Conservation (phyloP, 2,329 filamentous ascomycete genomes). For the Colletotrichum tropicicola region DNA sequence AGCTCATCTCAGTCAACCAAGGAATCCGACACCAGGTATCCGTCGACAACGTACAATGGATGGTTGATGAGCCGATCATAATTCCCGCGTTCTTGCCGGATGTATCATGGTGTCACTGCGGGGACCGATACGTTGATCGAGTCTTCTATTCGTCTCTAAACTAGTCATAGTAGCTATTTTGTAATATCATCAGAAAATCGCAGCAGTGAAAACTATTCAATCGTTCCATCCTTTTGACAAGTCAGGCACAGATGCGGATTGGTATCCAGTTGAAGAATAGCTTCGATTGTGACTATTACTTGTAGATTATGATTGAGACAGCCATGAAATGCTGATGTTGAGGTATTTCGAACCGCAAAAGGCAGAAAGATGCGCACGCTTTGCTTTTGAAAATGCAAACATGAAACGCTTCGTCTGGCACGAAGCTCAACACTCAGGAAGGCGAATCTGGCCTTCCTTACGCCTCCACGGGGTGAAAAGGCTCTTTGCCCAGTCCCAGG, state of each 20-base stretch:
- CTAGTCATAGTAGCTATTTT: too few species aligned
- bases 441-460: conserved; percentile 2
- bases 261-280: too few species aligned
- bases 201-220: too few species aligned
- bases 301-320: not conserved
- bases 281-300: not conserved
- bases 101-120: too few species aligned
- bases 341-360: not conserved
- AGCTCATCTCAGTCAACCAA: not conserved
- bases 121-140: too few species aligned
- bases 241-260: too few species aligned
- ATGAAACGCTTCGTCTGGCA: not conserved
- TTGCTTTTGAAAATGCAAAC: not conserved
- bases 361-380: not conserved
- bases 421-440: not conserved
- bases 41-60: conserved; percentile 4
- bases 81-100: too few species aligned
- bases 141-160: too few species aligned
- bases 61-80: conserved; percentile 2
- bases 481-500: conserved; percentile 21
- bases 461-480: not conserved
- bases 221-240: too few species aligned
- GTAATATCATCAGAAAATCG: too few species aligned
- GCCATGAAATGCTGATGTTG: not conserved
- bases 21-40: not conserved